Conservation (phyloP, 2,329 filamentous ascomycete species). For the Shiraia sp. region DNA sequence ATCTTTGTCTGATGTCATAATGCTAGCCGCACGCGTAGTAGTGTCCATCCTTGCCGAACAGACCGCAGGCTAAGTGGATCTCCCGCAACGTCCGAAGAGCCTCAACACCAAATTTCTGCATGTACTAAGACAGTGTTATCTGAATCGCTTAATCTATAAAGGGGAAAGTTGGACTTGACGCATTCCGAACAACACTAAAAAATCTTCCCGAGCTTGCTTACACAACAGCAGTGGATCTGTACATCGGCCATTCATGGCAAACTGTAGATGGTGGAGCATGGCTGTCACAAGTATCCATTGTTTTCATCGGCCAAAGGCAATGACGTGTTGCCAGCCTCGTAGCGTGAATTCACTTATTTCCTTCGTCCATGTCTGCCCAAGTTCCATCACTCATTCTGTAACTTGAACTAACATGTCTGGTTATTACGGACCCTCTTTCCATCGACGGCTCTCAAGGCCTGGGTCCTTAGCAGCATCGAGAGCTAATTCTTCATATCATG, state of each 20-base stretch:
- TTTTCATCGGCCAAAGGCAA: conserved; percentile 7
- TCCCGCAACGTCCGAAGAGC: conserved; percentile 12
- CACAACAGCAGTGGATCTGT: conserved; percentile 5
- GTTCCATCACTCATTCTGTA: conserved; percentile 1
- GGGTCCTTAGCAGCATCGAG: conserved; percentile 17
- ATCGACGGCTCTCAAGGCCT: conserved; percentile 12
- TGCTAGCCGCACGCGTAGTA: conserved; percentile 1
- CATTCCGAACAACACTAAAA: neutral
- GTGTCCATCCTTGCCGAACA: neutral
- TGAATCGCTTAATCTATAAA: conserved; percentile 9
- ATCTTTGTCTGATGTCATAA: conserved; percentile 3
- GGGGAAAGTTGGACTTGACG: conserved; percentile 4
- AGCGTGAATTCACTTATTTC: conserved; percentile 2
- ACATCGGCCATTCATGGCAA: conserved; percentile 13
- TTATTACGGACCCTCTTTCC: conserved; percentile 22
- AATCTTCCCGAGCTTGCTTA: neutral
- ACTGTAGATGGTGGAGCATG: conserved; percentile 2
- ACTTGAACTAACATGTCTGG: conserved; percentile 12
- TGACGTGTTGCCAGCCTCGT: conserved; percentile 3
- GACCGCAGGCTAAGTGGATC: conserved; percentile 1
- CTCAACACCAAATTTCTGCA: conserved; percentile 20
- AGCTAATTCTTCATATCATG: conserved; percentile 16
- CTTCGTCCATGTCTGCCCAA: neutral
- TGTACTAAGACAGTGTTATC: conserved; percentile 10
- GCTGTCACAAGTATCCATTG: conserved; percentile 3